phyloP scores from a whole-genome alignment of 176 grass and related monocot species.

The Phoenix dactylifera region DNA sequence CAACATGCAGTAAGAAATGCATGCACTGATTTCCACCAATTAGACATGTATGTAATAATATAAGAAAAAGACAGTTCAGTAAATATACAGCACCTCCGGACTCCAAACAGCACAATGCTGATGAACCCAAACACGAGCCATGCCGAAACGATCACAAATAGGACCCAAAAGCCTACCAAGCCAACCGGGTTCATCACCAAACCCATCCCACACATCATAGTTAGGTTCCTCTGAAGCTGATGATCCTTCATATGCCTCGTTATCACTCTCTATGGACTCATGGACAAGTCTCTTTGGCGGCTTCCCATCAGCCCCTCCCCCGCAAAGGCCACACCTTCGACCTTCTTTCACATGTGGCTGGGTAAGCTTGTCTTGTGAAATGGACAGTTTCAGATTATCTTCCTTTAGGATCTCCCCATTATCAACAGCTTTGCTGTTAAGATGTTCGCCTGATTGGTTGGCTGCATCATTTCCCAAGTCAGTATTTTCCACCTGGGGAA shows the following conservation, averaged over 20 bases:
- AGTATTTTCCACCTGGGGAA: conserved; percentile 27
- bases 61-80: not conserved
- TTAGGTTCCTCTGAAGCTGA: conserved; percentile 85
- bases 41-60: not conserved
- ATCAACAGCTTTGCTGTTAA: conserved; percentile 21
- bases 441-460: conserved; percentile 13
- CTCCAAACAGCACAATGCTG: conserved; percentile 98
- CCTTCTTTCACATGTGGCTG: conserved; percentile 53
- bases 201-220: conserved; percentile 90
- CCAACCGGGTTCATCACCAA: conserved; percentile 88
- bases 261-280: conserved; percentile 73
- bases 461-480: conserved; percentile 8
- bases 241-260: conserved; percentile 79
- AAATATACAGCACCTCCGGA: conserved; percentile 45
- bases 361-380: conserved; percentile 31
- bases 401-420: conserved; percentile 32
- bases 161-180: conserved; percentile 84
- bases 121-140: conserved; percentile 91
- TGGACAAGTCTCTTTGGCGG: conserved; percentile 68
- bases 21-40: not conserved
- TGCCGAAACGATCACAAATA: conserved; percentile 75
- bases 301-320: conserved; percentile 79
- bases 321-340: conserved; percentile 78
- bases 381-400: conserved; percentile 5
- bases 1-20: too few species aligned